These are phyloP conservation scores for Pichia gijzeniarum DNA, from an alignment of 805 yeast genomes.

Conservation along the genomic window DNA sequence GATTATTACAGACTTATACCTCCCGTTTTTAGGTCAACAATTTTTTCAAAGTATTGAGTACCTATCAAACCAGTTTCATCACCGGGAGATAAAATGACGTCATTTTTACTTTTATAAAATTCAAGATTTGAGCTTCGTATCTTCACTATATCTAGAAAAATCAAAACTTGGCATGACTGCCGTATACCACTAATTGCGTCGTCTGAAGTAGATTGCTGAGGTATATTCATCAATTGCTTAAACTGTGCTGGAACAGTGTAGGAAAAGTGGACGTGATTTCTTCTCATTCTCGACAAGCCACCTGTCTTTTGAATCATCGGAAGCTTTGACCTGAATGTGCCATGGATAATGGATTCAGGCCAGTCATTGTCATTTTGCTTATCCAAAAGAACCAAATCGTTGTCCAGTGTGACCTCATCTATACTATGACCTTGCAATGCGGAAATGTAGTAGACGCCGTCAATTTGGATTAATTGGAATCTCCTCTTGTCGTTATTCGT, in stretches of 20 bases:
- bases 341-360: conserved; percentile 65
- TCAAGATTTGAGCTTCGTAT: conserved; percentile 39
- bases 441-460: conserved; percentile 40
- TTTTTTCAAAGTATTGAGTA: conserved; percentile 34
- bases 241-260: conserved; percentile 39
- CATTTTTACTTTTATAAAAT: conserved; percentile 62
- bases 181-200: conserved; percentile 71
- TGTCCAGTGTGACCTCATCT: conserved; percentile 31
- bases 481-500: conserved; percentile 19
- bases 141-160: conserved; percentile 53
- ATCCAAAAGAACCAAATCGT: conserved; percentile 23
- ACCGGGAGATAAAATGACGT: conserved; percentile 68
- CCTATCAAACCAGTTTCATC: conserved; percentile 47
- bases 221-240: conserved; percentile 12
- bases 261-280: conserved; percentile 88
- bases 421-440: conserved; percentile 94
- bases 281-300: conserved; percentile 59
- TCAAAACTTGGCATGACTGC: conserved; percentile 44
- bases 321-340: conserved; percentile 54
- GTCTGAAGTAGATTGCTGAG: not conserved
- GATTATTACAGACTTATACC: not conserved
- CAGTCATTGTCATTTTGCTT: conserved; percentile 29
- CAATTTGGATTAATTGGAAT: not conserved
- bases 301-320: conserved; percentile 41
- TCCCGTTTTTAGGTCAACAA: conserved; percentile 19